Conservation (phyloP, 2,329 filamentous ascomycete species). For the Metarhizium robertsii region DNA sequence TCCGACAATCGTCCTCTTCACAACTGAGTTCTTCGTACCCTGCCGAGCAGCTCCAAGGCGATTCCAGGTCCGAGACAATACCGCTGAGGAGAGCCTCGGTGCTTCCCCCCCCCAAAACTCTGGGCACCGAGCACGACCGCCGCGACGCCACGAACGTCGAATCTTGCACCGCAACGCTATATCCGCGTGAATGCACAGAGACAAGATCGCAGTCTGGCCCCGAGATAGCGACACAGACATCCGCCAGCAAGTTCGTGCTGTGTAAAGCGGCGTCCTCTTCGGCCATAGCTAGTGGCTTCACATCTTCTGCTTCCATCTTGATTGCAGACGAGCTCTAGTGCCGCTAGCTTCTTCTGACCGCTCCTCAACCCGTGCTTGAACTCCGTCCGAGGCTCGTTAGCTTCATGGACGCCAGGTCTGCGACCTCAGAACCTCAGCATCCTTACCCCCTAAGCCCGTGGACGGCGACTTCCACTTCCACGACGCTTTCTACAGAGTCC, state of each 20-base stretch:
- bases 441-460: conserved; percentile 25
- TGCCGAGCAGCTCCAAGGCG: not conserved
- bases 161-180: not conserved
- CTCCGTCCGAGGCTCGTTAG: conserved; percentile 11
- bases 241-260: not conserved
- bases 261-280: not conserved
- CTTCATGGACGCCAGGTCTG: conserved; percentile 30
- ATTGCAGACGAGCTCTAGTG: not conserved
- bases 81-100: not conserved
- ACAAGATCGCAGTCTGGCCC: not conserved
- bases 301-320: not conserved
- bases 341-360: not conserved
- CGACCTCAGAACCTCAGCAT: conserved; percentile 28
- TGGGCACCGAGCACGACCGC: not conserved
- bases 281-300: not conserved
- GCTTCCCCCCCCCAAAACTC: not conserved
- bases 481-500: conserved; percentile 13
- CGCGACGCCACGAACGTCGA: not conserved
- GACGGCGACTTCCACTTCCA: conserved; percentile 19
- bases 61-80: conserved; percentile 3
- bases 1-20: not conserved
- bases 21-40: not conserved
- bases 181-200: conserved; percentile 3
- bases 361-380: not conserved
- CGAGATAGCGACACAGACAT: not conserved